Evolutionary conservation across 768 basidiomycete genomes (phyloP), one percentile per base, ranked within the genome.

Genomic region (Mycena crocata): DNA sequence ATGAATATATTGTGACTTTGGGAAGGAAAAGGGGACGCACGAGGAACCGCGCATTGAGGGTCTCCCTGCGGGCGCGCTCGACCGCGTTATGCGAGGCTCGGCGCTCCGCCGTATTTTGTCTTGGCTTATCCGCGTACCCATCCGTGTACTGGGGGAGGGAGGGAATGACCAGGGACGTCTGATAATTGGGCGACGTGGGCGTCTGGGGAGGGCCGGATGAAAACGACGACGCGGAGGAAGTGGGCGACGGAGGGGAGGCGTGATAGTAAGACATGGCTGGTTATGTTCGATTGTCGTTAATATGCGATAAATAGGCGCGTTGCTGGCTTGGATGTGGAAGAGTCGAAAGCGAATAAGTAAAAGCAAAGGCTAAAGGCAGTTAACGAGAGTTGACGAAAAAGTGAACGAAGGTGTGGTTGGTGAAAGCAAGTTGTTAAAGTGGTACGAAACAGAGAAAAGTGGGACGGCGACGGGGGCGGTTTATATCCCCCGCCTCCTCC

Each of bases 41-140:
- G 71, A 92, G 77, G 80, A 93, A 93, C 62, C 90, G 85, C 48
- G 86, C 83, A 76, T 93, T 93, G 58, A 93, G 80, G 31, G 88
- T 90, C 79, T 93, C 92, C 40, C 92, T 81, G 45, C 92, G 83
- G 66, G 87, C 87, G 59, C 92, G 84, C 80, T 93, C 92, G 49
- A 92, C 89, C 37, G 92, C 92, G 73, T 93, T 93, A 80, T 93
- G 92, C 28, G 88, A 90, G 5, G 90, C 89, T 48, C 92, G 82
- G 78, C 91, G 90, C 78, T 92, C 92, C 44, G 91, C 92, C 62
- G 91, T 93, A 30, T 37, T 70, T 34, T 52, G 57, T 40, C 52
- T 60, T 71, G 84, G 83, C 68, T 82, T 82, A 23, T 81, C 34
- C 0, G 65, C 17, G 32, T 48, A 70, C 15, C 51, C 39, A 28